A percentile compares a stretch with the other conserved stretches of the same genome.
Evolutionary conservation across 2,329 filamentous ascomycete species (phyloP).

Genomic region (Xylariaceae sp.): DNA sequence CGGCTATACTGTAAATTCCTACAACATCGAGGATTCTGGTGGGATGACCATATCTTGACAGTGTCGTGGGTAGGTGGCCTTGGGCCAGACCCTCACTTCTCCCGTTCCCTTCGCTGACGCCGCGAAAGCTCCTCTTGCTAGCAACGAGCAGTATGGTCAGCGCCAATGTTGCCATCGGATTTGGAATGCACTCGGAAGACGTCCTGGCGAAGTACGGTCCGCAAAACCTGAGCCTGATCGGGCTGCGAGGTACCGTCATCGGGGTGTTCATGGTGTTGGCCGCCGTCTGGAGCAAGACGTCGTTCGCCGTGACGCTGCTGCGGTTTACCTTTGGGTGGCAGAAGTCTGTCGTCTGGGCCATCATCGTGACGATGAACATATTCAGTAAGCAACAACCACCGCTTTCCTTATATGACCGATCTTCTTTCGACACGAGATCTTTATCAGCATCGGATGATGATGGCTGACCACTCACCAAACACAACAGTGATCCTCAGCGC

Average conservation of each 20-base stretch:
- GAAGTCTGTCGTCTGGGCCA: conserved; percentile 8
- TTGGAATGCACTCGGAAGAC: neutral
- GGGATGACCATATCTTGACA: neutral
- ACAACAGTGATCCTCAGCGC: neutral
- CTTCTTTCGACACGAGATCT: no score
- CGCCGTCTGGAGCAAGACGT: conserved; percentile 12
- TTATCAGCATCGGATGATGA: no score
- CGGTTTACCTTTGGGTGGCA: conserved; percentile 5
- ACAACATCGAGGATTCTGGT: no score
- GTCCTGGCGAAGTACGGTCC: neutral
- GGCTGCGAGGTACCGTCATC: neutral
- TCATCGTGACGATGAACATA: conserved; percentile 8
- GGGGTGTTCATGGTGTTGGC: neutral
- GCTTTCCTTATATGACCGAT: no score
- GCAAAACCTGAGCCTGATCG: neutral
- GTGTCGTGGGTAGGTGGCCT: neutral
- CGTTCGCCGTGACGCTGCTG: conserved; percentile 16
- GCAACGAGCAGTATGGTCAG: neutral
- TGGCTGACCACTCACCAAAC: no score
- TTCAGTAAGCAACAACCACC: no score
- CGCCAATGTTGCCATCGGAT: neutral
- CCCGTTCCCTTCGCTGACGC: no score
- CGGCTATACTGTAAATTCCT: no score
- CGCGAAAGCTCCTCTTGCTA: no score
- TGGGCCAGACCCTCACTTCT: no score